Conservation (phyloP, 148 eudicot species). For the Diospyros kaki region DNA sequence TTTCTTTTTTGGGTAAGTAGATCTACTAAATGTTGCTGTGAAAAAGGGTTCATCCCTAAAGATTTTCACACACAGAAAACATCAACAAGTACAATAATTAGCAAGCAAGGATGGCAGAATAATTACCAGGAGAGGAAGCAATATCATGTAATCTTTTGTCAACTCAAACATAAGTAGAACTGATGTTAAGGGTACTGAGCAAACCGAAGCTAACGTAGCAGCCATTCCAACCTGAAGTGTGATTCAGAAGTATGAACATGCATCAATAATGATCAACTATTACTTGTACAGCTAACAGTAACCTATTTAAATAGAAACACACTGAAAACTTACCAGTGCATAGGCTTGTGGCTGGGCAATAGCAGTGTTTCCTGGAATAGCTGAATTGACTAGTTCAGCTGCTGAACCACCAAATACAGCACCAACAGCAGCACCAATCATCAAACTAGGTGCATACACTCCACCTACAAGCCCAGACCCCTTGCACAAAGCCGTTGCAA, state of each 20-base stretch:
- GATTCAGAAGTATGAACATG: slow-evolving; percentile 1
- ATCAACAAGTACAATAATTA: not conserved
- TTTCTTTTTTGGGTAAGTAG: not conserved
- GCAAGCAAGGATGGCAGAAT: slow-evolving; percentile 4
- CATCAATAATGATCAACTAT: not conserved
- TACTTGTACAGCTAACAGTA: not conserved
- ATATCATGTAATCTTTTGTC: slow-evolving; percentile 90
- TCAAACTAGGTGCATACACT: slow-evolving; percentile 87
- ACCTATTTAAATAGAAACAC: too few relatives aligned
- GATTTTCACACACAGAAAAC: not conserved
- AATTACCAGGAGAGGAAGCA: slow-evolving; percentile 96
- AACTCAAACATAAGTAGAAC: slow-evolving; percentile 93
- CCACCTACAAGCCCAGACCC: slow-evolving; percentile 99
- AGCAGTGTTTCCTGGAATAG: slow-evolving; percentile 48
- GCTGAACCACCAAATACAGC: slow-evolving; percentile 85
- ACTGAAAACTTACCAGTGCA: slow-evolving; percentile 60
- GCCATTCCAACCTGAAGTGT: slow-evolving; percentile 96
- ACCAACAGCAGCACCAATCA: slow-evolving; percentile 93
- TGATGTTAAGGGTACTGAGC: slow-evolving; percentile 97
- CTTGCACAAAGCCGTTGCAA: slow-evolving; percentile 88
- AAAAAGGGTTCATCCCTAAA: not conserved
- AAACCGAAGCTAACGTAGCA: slow-evolving; percentile 92
- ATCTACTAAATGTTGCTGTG: not conserved
- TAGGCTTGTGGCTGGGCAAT: slow-evolving; percentile 98
- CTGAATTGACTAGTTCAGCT: slow-evolving; percentile 54